Percentiles rank a stretch among this genome's conserved stretches.
Evolutionary conservation across 306 rosid genomes (phyloP).

Genomic region (Acmispon strigosus): DNA sequence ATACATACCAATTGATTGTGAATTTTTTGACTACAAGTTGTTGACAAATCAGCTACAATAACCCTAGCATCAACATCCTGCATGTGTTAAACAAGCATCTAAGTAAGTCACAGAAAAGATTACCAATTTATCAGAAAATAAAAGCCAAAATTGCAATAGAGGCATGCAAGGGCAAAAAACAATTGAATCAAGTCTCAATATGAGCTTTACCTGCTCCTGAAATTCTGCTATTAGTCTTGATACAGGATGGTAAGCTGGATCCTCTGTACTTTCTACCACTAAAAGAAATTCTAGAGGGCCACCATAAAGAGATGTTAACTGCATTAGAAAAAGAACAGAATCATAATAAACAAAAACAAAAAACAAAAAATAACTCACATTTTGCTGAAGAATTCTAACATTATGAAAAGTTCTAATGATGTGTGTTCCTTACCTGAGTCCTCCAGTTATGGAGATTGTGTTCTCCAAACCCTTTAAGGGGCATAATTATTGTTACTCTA

Average conservation of each 20-base stretch:
- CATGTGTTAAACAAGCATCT: slow-evolving; percentile 11
- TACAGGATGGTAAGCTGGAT: slow-evolving; percentile 72
- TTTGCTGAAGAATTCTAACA: neutral
- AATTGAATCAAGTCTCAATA: slow-evolving; percentile 5
- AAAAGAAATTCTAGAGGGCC: slow-evolving; percentile 90
- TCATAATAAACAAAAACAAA: slow-evolving; percentile 6
- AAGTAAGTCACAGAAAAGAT: neutral
- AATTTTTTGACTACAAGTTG: slow-evolving; percentile 96
- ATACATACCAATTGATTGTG: slow-evolving; percentile 93
- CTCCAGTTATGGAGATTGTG: slow-evolving; percentile 96
- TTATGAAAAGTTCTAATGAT: neutral
- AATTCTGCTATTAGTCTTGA: slow-evolving; percentile 57
- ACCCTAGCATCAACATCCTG: slow-evolving; percentile 85
- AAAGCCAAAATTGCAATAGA: neutral
- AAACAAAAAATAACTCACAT: no score
- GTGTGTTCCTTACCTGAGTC: slow-evolving; percentile 55
- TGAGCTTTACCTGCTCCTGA: slow-evolving; percentile 42
- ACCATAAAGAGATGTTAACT: slow-evolving; percentile 97
- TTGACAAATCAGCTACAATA: slow-evolving; percentile 79
- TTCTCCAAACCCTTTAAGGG: slow-evolving; percentile 96
- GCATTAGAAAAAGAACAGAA: slow-evolving; percentile 26
- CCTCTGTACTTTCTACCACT: slow-evolving; percentile 81
- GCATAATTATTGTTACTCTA: slow-evolving; percentile 81
- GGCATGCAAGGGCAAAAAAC: neutral
- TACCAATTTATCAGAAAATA: neutral